These are phyloP conservation scores for Discostella stelligeroides DNA, from an alignment of 108 stramenopile genomes.

Conservation along the genomic window DNA sequence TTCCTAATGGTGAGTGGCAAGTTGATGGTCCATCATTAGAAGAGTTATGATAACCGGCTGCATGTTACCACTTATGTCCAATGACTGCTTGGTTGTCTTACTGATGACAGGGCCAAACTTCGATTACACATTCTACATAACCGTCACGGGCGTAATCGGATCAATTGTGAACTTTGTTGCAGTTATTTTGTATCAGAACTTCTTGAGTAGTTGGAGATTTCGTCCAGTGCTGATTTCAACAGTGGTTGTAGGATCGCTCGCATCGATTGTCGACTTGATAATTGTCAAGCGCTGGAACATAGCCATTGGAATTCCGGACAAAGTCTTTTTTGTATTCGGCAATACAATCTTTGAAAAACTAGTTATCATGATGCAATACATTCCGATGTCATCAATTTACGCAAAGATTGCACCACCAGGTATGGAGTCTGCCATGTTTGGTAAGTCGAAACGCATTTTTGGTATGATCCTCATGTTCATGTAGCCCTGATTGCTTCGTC, in stretches of 20 bases:
- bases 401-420: conserved; percentile 47
- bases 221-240: conserved; percentile 47
- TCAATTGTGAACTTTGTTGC: conserved; percentile 39
- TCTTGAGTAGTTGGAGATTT: conserved; percentile 40
- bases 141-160: conserved; percentile 47
- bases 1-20: conserved; percentile 36
- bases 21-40: background rate
- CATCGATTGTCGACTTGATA: conserved; percentile 44
- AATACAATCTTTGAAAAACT: conserved; percentile 50
- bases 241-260: conserved; percentile 43
- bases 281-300: conserved; percentile 52
- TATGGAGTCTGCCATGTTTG: conserved; percentile 51
- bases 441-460: background rate
- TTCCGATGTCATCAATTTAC: conserved; percentile 37
- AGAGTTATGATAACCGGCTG: conserved; percentile 29
- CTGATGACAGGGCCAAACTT: conserved; percentile 32
- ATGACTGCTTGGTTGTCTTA: background rate
- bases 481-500: no score
- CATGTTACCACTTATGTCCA: background rate
- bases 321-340: conserved; percentile 46
- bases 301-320: conserved; percentile 45
- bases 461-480: background rate
- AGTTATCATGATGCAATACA: conserved; percentile 21
- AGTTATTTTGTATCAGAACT: conserved; percentile 44
- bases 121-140: conserved; percentile 53